These are phyloP conservation scores for Rhizopogon hawkerae DNA, from an alignment of 1,284 basidiomycete species.

Conservation along the genomic window DNA sequence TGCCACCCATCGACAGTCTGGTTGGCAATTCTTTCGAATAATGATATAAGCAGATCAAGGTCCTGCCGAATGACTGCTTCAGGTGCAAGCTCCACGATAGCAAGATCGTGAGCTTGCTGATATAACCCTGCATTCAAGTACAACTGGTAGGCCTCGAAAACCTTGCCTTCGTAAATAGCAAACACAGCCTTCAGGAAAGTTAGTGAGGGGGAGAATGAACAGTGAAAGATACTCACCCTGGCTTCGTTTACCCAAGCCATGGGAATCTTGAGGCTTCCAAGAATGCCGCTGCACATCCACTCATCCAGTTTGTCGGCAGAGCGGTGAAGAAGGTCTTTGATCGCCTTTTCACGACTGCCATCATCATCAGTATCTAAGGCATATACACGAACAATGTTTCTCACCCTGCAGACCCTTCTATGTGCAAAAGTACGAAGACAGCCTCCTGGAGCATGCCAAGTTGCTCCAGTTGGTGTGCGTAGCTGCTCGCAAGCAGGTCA, in stretches of 20 bases:
- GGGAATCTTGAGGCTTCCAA: slow-evolving; percentile 75
- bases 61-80: slow-evolving; percentile 84
- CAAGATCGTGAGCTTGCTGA: slow-evolving; percentile 74
- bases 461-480: slow-evolving; percentile 83
- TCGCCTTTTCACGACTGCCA: slow-evolving; percentile 63
- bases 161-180: slow-evolving; percentile 53
- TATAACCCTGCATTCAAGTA: slow-evolving; percentile 67
- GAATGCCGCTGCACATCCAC: slow-evolving; percentile 65
- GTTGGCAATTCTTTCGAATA: slow-evolving; percentile 65
- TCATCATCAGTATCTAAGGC: slow-evolving; percentile 6
- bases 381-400: slow-evolving; percentile 19
- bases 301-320: slow-evolving; percentile 63
- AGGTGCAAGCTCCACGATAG: slow-evolving; percentile 77
- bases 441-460: slow-evolving; percentile 80
- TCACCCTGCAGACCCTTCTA: slow-evolving; percentile 74
- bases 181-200: slow-evolving; percentile 48
- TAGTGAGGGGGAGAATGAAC: slow-evolving; percentile 3
- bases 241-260: slow-evolving; percentile 83
- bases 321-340: slow-evolving; percentile 75
- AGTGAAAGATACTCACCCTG: slow-evolving; percentile 42
- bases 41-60: slow-evolving; percentile 57
- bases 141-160: slow-evolving; percentile 73
- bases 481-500: slow-evolving; percentile 75
- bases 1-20: slow-evolving; percentile 68
- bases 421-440: slow-evolving; percentile 82